phyloP scores from a whole-genome alignment of 2,329 filamentous ascomycete genomes.

The Fusarium anguioides region DNA sequence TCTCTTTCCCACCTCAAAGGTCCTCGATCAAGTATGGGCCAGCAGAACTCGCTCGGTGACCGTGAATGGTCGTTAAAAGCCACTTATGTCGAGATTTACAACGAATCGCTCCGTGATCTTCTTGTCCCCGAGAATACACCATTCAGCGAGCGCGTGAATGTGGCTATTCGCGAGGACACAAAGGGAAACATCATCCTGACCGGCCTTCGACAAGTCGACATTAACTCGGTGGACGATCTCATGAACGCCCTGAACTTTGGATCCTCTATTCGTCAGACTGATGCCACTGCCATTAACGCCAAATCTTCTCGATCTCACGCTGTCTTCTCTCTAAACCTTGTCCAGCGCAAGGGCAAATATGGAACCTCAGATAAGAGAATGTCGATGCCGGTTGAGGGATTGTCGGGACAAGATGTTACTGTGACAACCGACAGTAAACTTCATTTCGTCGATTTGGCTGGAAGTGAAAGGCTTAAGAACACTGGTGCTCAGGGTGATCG shows the following conservation, averaged over 20 bases:
- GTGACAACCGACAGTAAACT: conserved; percentile 97
- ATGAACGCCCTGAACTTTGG: conserved; percentile 91
- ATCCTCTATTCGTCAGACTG: conserved; percentile 93
- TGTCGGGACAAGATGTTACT: conserved; percentile 72
- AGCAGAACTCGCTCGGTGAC: conserved; percentile 64
- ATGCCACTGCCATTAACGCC: conserved; percentile 96
- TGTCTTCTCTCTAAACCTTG: conserved; percentile 93
- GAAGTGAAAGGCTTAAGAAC: conserved; percentile 96
- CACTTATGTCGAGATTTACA: conserved; percentile 98
- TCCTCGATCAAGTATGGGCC: conserved; percentile 77
- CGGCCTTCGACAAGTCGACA: conserved; percentile 85
- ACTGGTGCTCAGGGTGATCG: conserved; percentile 95
- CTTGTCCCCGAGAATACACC: conserved; percentile 81
- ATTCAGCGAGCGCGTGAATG: conserved; percentile 75
- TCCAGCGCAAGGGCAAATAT: conserved; percentile 79
- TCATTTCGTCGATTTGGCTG: conserved; percentile 97
- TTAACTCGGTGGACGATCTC: conserved; percentile 92
- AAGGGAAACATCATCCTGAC: conserved; percentile 96
- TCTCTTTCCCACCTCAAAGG: conserved; percentile 83
- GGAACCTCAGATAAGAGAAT: conserved; percentile 81
- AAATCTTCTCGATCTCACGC: conserved; percentile 98
- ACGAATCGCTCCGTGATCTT: conserved; percentile 92
- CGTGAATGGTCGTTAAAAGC: conserved; percentile 92
- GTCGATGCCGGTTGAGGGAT: conserved; percentile 85
- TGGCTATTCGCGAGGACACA: conserved; percentile 93